Conservation (phyloP, 208 protist species). For the Trypanosoma brucei region DNA sequence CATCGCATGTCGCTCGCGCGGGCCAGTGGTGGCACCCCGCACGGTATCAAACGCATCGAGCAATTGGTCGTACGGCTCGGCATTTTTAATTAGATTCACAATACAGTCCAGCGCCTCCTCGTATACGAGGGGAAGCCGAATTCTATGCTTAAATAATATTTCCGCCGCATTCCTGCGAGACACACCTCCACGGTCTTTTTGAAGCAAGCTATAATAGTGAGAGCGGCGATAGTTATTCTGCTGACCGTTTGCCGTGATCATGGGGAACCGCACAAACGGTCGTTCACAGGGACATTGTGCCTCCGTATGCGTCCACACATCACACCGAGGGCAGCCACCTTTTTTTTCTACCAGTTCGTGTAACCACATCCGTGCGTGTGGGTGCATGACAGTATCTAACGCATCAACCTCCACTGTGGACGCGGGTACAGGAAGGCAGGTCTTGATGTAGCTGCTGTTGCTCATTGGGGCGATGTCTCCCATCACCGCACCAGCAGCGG, state of each 20-base stretch:
- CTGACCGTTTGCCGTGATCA: not conserved
- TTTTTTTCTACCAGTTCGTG: conserved; percentile 37
- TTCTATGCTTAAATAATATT: conserved; percentile 43
- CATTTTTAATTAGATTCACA: conserved; percentile 55
- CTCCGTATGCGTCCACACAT: conserved; percentile 74
- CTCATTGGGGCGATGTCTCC: conserved; percentile 7
- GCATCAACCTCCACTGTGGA: conserved; percentile 37
- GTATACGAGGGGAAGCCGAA: conserved; percentile 54
- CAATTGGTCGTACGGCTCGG: conserved; percentile 69
- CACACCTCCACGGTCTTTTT: conserved; percentile 8
- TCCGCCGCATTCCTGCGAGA: conserved; percentile 64
- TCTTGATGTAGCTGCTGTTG: conserved; percentile 14
- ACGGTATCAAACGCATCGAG: conserved; percentile 77
- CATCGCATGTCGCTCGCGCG: conserved; percentile 74
- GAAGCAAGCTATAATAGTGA: not conserved
- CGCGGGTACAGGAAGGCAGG: conserved; percentile 30
- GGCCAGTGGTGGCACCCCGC: conserved; percentile 68
- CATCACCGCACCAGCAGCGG: not conserved
- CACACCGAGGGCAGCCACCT: conserved; percentile 69
- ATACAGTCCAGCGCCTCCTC: conserved; percentile 54
- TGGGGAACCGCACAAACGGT: conserved; percentile 45
- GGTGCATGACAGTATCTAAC: conserved; percentile 75
- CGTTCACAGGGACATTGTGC: conserved; percentile 64
- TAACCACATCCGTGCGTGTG: conserved; percentile 52
- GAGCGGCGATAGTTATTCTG: conserved; percentile 7